These are phyloP conservation scores for Cryptococcus hybrid DNA, from an alignment of 1,284 basidiomycete species.

Conservation along the genomic window DNA sequence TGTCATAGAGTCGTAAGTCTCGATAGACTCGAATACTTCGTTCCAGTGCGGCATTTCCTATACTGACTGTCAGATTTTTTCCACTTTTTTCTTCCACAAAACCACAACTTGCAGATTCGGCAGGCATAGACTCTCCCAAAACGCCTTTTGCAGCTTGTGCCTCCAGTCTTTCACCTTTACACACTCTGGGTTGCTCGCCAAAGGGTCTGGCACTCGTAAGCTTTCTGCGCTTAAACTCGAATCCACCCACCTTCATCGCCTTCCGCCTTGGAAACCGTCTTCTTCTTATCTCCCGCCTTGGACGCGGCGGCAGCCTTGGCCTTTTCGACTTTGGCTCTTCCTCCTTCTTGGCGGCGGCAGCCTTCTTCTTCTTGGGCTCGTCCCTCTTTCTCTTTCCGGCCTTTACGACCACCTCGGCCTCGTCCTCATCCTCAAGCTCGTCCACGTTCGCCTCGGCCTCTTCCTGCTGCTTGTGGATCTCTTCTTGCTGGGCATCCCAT, in stretches of 20 bases:
- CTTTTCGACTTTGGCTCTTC: slow-evolving; percentile 36
- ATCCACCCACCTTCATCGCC: slow-evolving; percentile 23
- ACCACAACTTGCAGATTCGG: slow-evolving; percentile 37
- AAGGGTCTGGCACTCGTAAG: slow-evolving; percentile 32
- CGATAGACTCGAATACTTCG: slow-evolving; percentile 75
- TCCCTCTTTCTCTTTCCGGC: slow-evolving; percentile 58
- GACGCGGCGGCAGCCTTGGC: slow-evolving; percentile 47
- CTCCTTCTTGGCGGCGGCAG: slow-evolving; percentile 54
- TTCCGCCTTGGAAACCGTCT: slow-evolving; percentile 8
- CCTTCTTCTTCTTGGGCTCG: slow-evolving; percentile 50
- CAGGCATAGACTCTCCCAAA: slow-evolving; percentile 60
- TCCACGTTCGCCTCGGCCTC: slow-evolving; percentile 63
- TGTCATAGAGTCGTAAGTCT: slow-evolving; percentile 77
- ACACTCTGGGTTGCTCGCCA: slow-evolving; percentile 67
- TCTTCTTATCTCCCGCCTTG: slow-evolving; percentile 50
- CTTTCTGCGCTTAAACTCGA: background rate
- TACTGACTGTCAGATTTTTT: background rate
- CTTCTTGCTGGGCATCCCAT: slow-evolving; percentile 59
- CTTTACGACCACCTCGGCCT: slow-evolving; percentile 50
- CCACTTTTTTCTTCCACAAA: background rate
- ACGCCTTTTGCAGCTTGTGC: slow-evolving; percentile 84
- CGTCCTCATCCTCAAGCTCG: slow-evolving; percentile 59
- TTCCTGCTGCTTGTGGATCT: slow-evolving; percentile 58
- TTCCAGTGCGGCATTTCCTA: slow-evolving; percentile 79
- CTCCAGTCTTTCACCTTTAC: slow-evolving; percentile 79